These are phyloP conservation scores for Amylostereum chailletii DNA, from an alignment of 1,284 basidiomycete species.

Conservation along the genomic window DNA sequence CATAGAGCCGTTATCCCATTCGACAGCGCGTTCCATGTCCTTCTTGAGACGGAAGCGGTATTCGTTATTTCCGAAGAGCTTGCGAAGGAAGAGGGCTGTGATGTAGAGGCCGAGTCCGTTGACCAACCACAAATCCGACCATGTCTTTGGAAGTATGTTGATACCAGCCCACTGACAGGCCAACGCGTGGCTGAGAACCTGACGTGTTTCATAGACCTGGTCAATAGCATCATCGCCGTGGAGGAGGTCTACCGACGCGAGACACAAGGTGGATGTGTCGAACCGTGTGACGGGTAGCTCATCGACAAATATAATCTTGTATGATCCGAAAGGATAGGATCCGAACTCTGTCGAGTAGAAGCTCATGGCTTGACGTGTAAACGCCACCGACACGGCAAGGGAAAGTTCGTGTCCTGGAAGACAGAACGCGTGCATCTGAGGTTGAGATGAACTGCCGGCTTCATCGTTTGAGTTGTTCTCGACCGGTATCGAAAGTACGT, in stretches of 20 bases:
- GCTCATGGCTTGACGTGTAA: conserved; percentile 83
- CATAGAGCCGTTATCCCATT: conserved; percentile 84
- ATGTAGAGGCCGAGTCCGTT: conserved; percentile 91
- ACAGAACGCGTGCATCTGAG: conserved; percentile 90
- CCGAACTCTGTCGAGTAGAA: conserved; percentile 92
- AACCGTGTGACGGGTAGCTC: conserved; percentile 75
- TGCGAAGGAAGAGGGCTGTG: conserved; percentile 81
- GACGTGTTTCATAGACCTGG: conserved; percentile 87
- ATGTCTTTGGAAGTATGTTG: conserved; percentile 92
- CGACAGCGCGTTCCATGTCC: conserved; percentile 91
- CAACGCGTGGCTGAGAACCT: conserved; percentile 79
- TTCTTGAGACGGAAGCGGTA: conserved; percentile 94
- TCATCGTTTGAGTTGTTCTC: conserved; percentile 51
- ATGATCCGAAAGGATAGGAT: conserved; percentile 93
- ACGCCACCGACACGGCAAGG: conserved; percentile 61
- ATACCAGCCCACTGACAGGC: conserved; percentile 97
- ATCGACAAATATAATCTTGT: conserved; percentile 95
- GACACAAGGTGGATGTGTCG: conserved; percentile 78
- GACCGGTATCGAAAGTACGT: conserved; percentile 65
- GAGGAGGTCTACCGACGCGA: conserved; percentile 78
- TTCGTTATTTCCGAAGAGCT: conserved; percentile 93
- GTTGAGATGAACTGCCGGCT: conserved; percentile 59
- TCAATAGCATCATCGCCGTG: conserved; percentile 90
- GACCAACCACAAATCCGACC: conserved; percentile 94
- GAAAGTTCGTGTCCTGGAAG: conserved; percentile 79